Evolutionary conservation across 192 early-diverging fungal genomes (phyloP).

Genomic region (Umbelopsis isabellina): DNA sequence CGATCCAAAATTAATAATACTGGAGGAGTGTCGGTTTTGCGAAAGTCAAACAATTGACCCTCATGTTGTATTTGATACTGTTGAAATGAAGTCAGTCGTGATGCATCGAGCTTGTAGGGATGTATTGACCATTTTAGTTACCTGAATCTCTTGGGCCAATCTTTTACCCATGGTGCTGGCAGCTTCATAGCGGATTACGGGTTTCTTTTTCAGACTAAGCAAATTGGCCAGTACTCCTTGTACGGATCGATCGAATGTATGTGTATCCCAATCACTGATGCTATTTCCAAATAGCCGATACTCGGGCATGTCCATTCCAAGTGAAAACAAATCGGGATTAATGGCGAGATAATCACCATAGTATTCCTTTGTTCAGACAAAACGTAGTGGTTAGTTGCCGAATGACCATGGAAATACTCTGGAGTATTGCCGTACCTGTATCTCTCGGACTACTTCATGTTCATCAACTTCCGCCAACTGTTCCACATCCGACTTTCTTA

Average conservation of each 20-base stretch:
- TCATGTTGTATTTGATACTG: slow-evolving; percentile 82
- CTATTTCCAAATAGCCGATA: slow-evolving; percentile 76
- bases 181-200: slow-evolving; percentile 87
- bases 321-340: slow-evolving; percentile 81
- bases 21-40: slow-evolving; percentile 80
- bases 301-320: slow-evolving; percentile 65
- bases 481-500: slow-evolving; percentile 91
- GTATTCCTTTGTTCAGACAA: slow-evolving; percentile 67
- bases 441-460: slow-evolving; percentile 90
- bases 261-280: slow-evolving; percentile 74
- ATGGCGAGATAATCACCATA: slow-evolving; percentile 91
- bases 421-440: slow-evolving; percentile 65
- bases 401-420: not conserved
- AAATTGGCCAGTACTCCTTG: slow-evolving; percentile 80
- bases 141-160: slow-evolving; percentile 80
- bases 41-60: slow-evolving; percentile 77
- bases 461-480: slow-evolving; percentile 94
- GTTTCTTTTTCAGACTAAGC: slow-evolving; percentile 89
- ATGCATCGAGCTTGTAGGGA: not conserved
- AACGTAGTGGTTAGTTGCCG: not conserved
- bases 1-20: slow-evolving; percentile 92
- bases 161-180: slow-evolving; percentile 81
- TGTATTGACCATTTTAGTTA: slow-evolving; percentile 36
- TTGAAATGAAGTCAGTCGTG: not conserved
- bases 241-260: slow-evolving; percentile 73